Percentiles rank a stretch among this genome's conserved stretches.
These are phyloP conservation scores for Phytopythium oedochilum DNA, from an alignment of 352 stramenopile genomes.

Conservation along the genomic window DNA sequence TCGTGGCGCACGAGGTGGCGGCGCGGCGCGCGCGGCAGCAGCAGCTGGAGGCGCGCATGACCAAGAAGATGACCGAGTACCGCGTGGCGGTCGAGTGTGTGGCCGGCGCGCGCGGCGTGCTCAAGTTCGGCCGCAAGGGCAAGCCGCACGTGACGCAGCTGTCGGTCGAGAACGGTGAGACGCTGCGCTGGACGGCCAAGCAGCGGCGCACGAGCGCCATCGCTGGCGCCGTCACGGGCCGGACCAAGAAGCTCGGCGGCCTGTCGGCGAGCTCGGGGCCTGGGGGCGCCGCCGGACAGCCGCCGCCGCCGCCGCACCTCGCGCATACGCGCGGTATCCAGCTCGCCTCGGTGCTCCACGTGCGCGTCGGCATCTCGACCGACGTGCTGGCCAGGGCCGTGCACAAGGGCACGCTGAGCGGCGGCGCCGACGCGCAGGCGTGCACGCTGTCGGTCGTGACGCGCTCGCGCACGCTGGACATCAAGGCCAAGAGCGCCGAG, in stretches of 20 bases:
- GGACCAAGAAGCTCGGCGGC: constrained; percentile 34
- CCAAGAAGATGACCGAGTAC: constrained; percentile 83
- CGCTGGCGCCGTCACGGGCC: constrained; percentile 27
- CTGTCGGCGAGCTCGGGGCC: too few relatives aligned
- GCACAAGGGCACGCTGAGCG: constrained; percentile 57
- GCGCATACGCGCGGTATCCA: constrained; percentile 34
- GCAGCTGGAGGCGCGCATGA: constrained; percentile 43
- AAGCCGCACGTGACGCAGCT: constrained; percentile 69
- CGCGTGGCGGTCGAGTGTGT: constrained; percentile 80
- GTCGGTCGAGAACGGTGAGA: constrained; percentile 75
- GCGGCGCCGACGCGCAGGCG: constrained; percentile 53
- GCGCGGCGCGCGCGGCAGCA: constrained; percentile 37
- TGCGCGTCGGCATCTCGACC: constrained; percentile 50
- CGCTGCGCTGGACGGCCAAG: constrained; percentile 80
- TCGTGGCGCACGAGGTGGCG: constrained; percentile 42
- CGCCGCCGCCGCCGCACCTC: neutral
- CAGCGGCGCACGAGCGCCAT: constrained; percentile 23
- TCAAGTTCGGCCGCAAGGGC: constrained; percentile 82
- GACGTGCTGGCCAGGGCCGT: constrained; percentile 62
- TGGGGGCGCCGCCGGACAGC: too few relatives aligned
- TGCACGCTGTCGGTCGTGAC: constrained; percentile 80
- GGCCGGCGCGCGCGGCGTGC: constrained; percentile 42
- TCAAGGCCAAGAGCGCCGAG: constrained; percentile 58
- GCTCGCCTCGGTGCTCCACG: constrained; percentile 47
- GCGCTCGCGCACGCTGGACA: constrained; percentile 63